phyloP scores from a whole-genome alignment of 441 rosid genomes.

The Metrosideros polymorpha region DNA sequence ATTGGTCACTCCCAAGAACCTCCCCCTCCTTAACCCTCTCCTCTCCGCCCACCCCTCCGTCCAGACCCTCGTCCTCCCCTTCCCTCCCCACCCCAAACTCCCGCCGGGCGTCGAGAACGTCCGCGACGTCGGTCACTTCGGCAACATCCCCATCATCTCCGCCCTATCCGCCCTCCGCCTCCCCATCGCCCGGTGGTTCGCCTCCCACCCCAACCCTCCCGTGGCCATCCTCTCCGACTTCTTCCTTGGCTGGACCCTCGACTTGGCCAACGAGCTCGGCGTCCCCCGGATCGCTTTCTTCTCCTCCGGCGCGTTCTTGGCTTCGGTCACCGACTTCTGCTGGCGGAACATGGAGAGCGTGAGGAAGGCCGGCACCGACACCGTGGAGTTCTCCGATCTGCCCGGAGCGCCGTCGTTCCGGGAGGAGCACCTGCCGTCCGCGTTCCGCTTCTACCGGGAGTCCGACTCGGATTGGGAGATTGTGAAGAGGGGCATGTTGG shows the following conservation, averaged over 20 bases:
- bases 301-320: constrained; percentile 18
- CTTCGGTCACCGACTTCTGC: constrained; percentile 10
- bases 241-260: constrained; percentile 58
- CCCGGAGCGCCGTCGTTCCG: constrained; percentile 31
- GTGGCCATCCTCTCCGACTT: constrained; percentile 47
- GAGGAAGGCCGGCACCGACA: constrained; percentile 1
- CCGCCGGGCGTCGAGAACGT: constrained; percentile 44
- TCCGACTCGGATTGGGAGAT: constrained; percentile 17
- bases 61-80: constrained; percentile 23
- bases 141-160: constrained; percentile 19
- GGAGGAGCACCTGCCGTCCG: constrained; percentile 36
- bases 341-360: constrained; percentile 10
- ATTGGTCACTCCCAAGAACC: constrained; percentile 41
- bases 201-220: constrained; percentile 37
- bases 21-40: constrained; percentile 27
- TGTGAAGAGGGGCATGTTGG: constrained; percentile 9
- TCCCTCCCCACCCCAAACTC: constrained; percentile 37
- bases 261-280: constrained; percentile 19
- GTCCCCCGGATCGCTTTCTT: constrained; percentile 41
- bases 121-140: constrained; percentile 26
- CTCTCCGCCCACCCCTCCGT: constrained; percentile 27
- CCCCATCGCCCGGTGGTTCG: constrained; percentile 33
- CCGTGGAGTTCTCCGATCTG: constrained; percentile 21
- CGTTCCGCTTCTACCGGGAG: constrained; percentile 11
- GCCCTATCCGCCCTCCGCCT: constrained; percentile 29